These are phyloP conservation scores for Rhizopogon vesiculosus DNA, from an alignment of 768 basidiomycete genomes.

Conservation along the genomic window DNA sequence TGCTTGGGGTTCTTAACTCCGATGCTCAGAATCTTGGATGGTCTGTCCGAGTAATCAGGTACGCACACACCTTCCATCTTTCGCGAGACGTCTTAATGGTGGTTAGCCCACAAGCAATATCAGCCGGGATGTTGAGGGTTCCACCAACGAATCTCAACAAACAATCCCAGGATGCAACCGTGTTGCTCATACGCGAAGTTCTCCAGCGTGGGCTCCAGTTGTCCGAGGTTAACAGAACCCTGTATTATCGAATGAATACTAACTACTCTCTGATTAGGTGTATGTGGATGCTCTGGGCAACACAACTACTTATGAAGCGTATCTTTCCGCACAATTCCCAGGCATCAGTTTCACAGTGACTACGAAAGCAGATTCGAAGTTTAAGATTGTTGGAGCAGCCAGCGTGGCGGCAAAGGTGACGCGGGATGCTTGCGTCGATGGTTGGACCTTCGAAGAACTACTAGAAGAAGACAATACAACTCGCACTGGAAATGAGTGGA, in stretches of 20 bases:
- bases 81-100: not conserved
- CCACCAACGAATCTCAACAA: slow-evolving; percentile 85
- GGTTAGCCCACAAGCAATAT: slow-evolving; percentile 84
- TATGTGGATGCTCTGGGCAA: slow-evolving; percentile 95
- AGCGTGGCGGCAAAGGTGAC: slow-evolving; percentile 99
- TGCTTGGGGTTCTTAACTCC: slow-evolving; percentile 64
- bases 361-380: slow-evolving; percentile 92
- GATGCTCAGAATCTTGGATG: slow-evolving; percentile 72
- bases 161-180: slow-evolving; percentile 86
- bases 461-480: slow-evolving; percentile 4
- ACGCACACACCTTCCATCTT: slow-evolving; percentile 3
- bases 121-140: slow-evolving; percentile 81
- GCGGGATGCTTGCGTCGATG: slow-evolving; percentile 83
- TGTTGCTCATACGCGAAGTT: slow-evolving; percentile 81
- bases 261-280: slow-evolving; percentile 42
- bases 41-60: slow-evolving; percentile 80
- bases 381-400: slow-evolving; percentile 95
- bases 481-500: slow-evolving; percentile 22
- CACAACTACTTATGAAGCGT: slow-evolving; percentile 78
- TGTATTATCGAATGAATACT: not conserved
- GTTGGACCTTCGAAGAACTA: slow-evolving; percentile 77
- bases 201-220: slow-evolving; percentile 77
- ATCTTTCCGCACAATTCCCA: slow-evolving; percentile 78
- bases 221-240: slow-evolving; percentile 53
- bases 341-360: slow-evolving; percentile 85